These are phyloP conservation scores for Candida sphagnicola DNA, from an alignment of 805 yeast genomes.

Conservation along the genomic window DNA sequence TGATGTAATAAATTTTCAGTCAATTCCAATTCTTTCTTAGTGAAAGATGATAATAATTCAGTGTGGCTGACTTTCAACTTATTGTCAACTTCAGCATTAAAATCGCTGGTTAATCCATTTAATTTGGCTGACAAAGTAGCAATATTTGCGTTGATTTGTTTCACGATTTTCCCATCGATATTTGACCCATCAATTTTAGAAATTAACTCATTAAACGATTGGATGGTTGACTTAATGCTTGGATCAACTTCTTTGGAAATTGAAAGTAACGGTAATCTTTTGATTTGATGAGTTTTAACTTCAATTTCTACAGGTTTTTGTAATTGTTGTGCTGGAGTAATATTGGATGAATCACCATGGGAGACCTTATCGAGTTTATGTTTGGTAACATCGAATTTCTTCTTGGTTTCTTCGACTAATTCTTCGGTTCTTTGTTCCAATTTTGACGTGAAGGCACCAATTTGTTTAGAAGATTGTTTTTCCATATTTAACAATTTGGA, in stretches of 20 bases:
- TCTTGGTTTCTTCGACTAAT: constrained; percentile 33
- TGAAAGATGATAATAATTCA: constrained; percentile 35
- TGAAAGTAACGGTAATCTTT: constrained; percentile 32
- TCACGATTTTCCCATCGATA: constrained; percentile 23
- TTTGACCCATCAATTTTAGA: constrained; percentile 28
- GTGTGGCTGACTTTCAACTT: constrained; percentile 35
- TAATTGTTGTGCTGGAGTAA: constrained; percentile 39
- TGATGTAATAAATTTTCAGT: constrained; percentile 58
- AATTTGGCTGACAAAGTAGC: constrained; percentile 27
- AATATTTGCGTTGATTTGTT: constrained; percentile 29
- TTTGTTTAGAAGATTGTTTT: constrained; percentile 28
- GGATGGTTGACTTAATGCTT: constrained; percentile 28
- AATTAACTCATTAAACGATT: constrained; percentile 37
- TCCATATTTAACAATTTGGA: constrained; percentile 15
- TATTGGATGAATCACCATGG: constrained; percentile 6
- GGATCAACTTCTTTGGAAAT: constrained; percentile 17
- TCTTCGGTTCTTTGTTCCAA: constrained; percentile 30
- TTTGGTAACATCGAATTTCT: constrained; percentile 17
- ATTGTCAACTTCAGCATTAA: constrained; percentile 32
- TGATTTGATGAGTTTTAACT: constrained; percentile 23
- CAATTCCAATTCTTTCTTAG: constrained; percentile 51
- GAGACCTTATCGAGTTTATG: constrained; percentile 1
- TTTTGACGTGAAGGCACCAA: constrained; percentile 29
- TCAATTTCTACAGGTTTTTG: constrained; percentile 38
- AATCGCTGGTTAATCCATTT: constrained; percentile 26